phyloP scores from a whole-genome alignment of 768 basidiomycete genomes.

The Rubroboletus satanas region DNA sequence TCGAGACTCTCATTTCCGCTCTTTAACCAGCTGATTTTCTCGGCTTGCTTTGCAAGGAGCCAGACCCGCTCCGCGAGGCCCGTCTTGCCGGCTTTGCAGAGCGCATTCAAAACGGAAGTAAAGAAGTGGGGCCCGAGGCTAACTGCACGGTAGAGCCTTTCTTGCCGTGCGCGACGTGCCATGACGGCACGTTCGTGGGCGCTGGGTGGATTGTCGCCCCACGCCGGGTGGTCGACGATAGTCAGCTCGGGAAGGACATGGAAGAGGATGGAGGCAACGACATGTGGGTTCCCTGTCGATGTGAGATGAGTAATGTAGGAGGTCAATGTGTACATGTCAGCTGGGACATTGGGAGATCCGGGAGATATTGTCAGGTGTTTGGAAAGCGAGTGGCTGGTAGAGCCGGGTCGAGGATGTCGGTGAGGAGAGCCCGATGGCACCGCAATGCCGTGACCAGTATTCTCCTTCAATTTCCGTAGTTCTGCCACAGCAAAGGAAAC shows the following conservation, averaged over 20 bases:
- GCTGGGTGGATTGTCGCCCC: slow-evolving; percentile 29
- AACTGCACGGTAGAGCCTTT: slow-evolving; percentile 41
- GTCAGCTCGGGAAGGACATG: slow-evolving; percentile 52
- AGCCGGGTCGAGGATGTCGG: not conserved
- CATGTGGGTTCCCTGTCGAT: slow-evolving; percentile 43
- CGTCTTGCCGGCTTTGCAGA: slow-evolving; percentile 52
- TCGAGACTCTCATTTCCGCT: slow-evolving; percentile 20
- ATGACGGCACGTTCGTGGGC: slow-evolving; percentile 24
- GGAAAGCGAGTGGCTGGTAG: slow-evolving; percentile 5
- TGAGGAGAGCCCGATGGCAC: slow-evolving; percentile 10
- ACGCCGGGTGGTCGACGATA: slow-evolving; percentile 37
- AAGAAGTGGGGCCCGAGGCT: slow-evolving; percentile 59
- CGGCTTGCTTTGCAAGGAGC: slow-evolving; percentile 56
- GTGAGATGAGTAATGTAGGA: slow-evolving; percentile 51
- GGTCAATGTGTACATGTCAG: slow-evolving; percentile 47
- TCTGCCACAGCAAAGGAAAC: slow-evolving; percentile 36
- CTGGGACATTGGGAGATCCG: slow-evolving; percentile 17
- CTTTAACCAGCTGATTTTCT: slow-evolving; percentile 47
- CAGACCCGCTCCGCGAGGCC: slow-evolving; percentile 63
- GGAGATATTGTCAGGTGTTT: slow-evolving; percentile 14
- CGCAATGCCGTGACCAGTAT: slow-evolving; percentile 22
- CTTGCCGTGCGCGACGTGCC: slow-evolving; percentile 25
- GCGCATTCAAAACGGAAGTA: slow-evolving; percentile 53
- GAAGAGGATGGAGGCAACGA: slow-evolving; percentile 48
- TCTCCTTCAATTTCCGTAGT: slow-evolving; percentile 27